phyloP scores from a whole-genome alignment of 2,329 filamentous ascomycete genomes.

The Epichloe scottii region DNA sequence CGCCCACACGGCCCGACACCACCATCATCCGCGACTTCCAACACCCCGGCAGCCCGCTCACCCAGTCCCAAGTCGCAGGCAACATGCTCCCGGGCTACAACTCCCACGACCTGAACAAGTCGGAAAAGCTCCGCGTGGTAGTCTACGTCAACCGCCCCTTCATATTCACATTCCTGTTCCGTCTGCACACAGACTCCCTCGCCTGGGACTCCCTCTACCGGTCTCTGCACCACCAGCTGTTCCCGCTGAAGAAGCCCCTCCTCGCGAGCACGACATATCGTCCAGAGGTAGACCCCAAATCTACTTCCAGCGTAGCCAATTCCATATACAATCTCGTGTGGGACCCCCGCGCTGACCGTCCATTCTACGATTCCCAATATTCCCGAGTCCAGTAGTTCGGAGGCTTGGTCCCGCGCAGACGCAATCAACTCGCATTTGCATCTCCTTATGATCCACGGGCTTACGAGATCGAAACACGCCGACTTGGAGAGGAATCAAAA shows the following conservation, averaged over 20 bases:
- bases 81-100: constrained; percentile 20
- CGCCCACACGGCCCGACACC: constrained; percentile 26
- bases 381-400: constrained; percentile 7
- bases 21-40: constrained; percentile 33
- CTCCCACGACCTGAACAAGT: constrained; percentile 39
- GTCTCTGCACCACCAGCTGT: constrained; percentile 47
- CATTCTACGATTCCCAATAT: constrained; percentile 5
- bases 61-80: constrained; percentile 22
- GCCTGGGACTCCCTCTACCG: constrained; percentile 44
- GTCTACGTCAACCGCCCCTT: constrained; percentile 66
- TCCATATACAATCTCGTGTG: constrained; percentile 51
- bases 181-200: constrained; percentile 41
- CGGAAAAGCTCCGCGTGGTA: constrained; percentile 50
- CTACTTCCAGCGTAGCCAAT: constrained; percentile 10
- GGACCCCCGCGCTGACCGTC: constrained; percentile 30
- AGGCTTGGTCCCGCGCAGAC: constrained; percentile 46
- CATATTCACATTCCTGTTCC: constrained; percentile 65
- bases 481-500: constrained; percentile 52
- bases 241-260: constrained; percentile 44
- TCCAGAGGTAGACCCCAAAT: constrained; percentile 25
- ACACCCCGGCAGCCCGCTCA: constrained; percentile 21
- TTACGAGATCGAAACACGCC: constrained; percentile 28
- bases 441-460: constrained; percentile 41
- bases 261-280: constrained; percentile 44
- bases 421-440: constrained; percentile 54